Conservation (phyloP, 2,329 filamentous ascomycete species). For the Aspergillus sp. region DNA sequence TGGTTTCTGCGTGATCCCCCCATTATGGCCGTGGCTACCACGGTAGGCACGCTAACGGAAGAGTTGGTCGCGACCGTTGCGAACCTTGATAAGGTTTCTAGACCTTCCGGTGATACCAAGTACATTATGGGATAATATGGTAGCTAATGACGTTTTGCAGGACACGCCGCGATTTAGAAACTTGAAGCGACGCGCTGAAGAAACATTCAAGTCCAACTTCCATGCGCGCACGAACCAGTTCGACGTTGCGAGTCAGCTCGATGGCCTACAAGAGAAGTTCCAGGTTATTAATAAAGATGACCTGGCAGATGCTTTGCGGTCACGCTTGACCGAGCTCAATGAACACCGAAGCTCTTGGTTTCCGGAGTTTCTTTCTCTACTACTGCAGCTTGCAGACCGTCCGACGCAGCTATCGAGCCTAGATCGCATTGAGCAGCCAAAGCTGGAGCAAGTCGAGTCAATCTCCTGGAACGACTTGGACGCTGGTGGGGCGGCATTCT, state of each 20-base stretch:
- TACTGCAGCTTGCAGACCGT: slow-evolving; percentile 78
- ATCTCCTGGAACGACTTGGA: slow-evolving; percentile 80
- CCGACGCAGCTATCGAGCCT: slow-evolving; percentile 70
- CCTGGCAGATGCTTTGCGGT: slow-evolving; percentile 67
- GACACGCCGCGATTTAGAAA: slow-evolving; percentile 26
- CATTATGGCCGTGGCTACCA: slow-evolving; percentile 69
- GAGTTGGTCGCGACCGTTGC: slow-evolving; percentile 68
- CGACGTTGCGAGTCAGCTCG: slow-evolving; percentile 63
- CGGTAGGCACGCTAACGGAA: slow-evolving; percentile 64
- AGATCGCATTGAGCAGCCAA: slow-evolving; percentile 59
- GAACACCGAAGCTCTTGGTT: slow-evolving; percentile 61
- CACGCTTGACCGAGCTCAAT: slow-evolving; percentile 61
- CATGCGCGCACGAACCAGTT: slow-evolving; percentile 73
- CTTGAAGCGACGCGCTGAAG: slow-evolving; percentile 33
- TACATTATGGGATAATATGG: not conserved
- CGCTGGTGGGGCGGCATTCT: slow-evolving; percentile 69
- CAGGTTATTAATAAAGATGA: slow-evolving; percentile 75
- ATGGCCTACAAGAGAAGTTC: slow-evolving; percentile 83
- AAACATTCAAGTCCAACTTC: slow-evolving; percentile 40
- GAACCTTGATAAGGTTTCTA: slow-evolving; percentile 50
- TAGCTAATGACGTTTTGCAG: slow-evolving; percentile 18
- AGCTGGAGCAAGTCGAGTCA: slow-evolving; percentile 46
- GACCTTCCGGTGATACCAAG: not conserved
- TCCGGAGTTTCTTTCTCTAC: slow-evolving; percentile 75
- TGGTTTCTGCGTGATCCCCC: not conserved